Evolutionary conservation across 2,329 filamentous ascomycete species (phyloP).

Genomic region (Alternaria sp.): DNA sequence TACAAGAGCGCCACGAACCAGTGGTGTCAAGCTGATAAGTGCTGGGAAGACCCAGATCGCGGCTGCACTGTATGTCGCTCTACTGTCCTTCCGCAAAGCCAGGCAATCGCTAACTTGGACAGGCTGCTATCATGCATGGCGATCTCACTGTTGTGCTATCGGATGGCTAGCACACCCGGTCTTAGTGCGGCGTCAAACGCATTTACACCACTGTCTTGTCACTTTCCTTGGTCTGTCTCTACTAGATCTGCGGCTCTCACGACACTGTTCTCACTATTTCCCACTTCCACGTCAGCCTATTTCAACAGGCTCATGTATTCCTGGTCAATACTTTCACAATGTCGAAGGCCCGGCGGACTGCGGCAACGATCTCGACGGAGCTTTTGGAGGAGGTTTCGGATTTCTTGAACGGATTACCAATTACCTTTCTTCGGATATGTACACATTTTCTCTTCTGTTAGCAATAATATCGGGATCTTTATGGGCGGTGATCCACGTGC

Average conservation of each 20-base stretch:
- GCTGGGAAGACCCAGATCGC: conserved; percentile 52
- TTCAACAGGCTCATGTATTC: conserved; percentile 3
- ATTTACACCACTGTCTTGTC: not conserved
- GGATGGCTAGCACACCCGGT: conserved; percentile 23
- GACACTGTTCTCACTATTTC: not conserved
- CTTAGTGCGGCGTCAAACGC: not conserved
- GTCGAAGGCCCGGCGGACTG: conserved; percentile 5
- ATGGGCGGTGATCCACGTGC: not conserved
- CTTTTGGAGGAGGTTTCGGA: conserved; percentile 30
- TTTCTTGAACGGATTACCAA: conserved; percentile 5
- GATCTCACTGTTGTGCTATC: conserved; percentile 37
- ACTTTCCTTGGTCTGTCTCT: not conserved
- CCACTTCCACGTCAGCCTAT: conserved; percentile 1
- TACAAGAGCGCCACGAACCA: conserved; percentile 72
- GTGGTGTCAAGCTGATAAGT: conserved; percentile 62
- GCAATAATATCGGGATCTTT: not conserved
- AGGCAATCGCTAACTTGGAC: not conserved
- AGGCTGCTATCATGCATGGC: conserved; percentile 33
- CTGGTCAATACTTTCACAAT: conserved; percentile 33
- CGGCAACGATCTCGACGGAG: conserved; percentile 23
- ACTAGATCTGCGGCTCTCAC: conserved; percentile 8
- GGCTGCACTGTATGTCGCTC: conserved; percentile 79
- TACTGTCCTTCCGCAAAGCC: not conserved
- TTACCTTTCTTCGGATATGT: conserved; percentile 12
- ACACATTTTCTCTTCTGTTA: conserved; percentile 16